Evolutionary conservation across 2,329 filamentous ascomycete genomes (phyloP), one percentile per base, ranked within the genome.

Genomic region (Ophiostoma ulmi): DNA sequence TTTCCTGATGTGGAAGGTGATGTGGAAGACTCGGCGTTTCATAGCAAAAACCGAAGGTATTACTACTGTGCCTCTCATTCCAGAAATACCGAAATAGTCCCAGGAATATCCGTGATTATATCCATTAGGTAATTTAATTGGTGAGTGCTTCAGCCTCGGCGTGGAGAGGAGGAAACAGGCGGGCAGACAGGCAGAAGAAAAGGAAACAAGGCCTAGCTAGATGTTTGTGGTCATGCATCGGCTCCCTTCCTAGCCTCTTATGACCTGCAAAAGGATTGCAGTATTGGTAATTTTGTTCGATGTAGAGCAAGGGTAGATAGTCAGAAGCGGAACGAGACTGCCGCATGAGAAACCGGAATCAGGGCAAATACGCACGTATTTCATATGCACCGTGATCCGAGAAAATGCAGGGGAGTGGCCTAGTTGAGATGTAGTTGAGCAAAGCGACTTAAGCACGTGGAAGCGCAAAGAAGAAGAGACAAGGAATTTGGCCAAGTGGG

Each of bases 1-100:
- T 58, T 58, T 58, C 52, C 52, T 22, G 52, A 58, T 26, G 52
- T 58, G 52, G 52, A 58, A 58, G 52, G 52, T 58, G 44, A 48
- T 48, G 17, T 20, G 44, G 17, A 48, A 48, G 44, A n/a, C n/a
- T 11, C n/a, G n/a, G 10, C 7, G 22, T 58, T 58, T 58, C 22
- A 26, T 58, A 48, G 8, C n/a, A 31, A 10, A 20, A 26, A 17
- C 52, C 26, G 22, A n/a, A 58, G 22, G 22, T 17, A 26, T 17
- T 17, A 26, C 44, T 17, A 17, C n/a, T 22, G 8, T 10, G 52
- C 52, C 52, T 31, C 52, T 26, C n/a, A 58, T 58, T n/a, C 44
- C 44, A 48, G 44, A n/a, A 7, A 20, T n/a, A 31, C 5, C 2
- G 8, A 48, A 48, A 48, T 17, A 5, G 5, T 48, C 17, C 17